A percentile compares a stretch with the other conserved stretches of the same genome.
Evolutionary conservation across 768 basidiomycete genomes (phyloP).

Genomic region (Cystobasidiopsis lactophilus): DNA sequence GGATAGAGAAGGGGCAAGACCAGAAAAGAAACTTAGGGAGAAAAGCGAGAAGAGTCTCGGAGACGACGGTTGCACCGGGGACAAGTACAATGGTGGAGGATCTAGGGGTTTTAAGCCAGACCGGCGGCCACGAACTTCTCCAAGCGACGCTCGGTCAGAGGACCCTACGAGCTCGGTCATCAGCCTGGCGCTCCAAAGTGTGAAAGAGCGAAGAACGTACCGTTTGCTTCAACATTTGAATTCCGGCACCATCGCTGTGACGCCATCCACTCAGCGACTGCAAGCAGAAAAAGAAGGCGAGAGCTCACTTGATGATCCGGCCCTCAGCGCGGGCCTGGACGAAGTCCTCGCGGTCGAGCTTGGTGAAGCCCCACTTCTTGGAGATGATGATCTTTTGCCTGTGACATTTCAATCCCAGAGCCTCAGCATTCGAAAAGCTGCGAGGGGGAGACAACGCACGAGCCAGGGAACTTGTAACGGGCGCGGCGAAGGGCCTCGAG

Average conservation of each 20-base stretch:
- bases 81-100: too few species aligned
- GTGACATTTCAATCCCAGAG: neutral
- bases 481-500: constrained; percentile 93
- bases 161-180: neutral
- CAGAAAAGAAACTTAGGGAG: too few species aligned
- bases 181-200: neutral
- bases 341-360: constrained; percentile 75
- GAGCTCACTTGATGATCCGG: constrained; percentile 4
- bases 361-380: constrained; percentile 91
- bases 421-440: neutral
- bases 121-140: neutral
- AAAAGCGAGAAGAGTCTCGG: too few species aligned
- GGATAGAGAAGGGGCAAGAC: too few species aligned
- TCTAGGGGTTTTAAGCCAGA: neutral
- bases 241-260: neutral
- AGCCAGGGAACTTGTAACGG: constrained; percentile 53
- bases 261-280: neutral
- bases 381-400: constrained; percentile 86
- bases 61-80: too few species aligned
- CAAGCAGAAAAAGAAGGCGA: neutral
- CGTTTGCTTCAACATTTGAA: neutral
- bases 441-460: neutral
- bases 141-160: neutral
- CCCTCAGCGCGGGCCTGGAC: constrained; percentile 27
- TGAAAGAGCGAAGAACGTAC: neutral